phyloP scores from a whole-genome alignment of 2,329 filamentous ascomycete genomes.

The Cordyceps cateniannulata region DNA sequence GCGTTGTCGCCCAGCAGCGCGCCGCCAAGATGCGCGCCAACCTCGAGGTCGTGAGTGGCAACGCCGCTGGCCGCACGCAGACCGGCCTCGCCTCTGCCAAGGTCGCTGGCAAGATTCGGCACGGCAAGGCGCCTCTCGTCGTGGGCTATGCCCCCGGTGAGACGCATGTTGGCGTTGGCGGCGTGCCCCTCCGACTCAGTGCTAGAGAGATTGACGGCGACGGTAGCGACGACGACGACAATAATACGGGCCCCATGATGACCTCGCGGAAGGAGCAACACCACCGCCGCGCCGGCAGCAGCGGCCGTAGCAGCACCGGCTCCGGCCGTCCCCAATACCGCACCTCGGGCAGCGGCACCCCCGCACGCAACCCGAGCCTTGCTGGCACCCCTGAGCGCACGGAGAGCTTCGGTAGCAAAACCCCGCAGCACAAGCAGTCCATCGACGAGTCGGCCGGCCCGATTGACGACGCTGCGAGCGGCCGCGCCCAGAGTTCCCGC shows the following conservation, averaged over 20 bases:
- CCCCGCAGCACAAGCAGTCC: slow-evolving; percentile 21
- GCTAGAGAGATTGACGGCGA: slow-evolving; percentile 93
- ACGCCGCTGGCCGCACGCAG: slow-evolving; percentile 44
- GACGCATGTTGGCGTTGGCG: slow-evolving; percentile 67
- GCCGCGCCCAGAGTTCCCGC: slow-evolving; percentile 42
- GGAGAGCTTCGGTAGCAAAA: slow-evolving; percentile 41
- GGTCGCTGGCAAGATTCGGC: slow-evolving; percentile 80
- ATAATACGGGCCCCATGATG: slow-evolving; percentile 32
- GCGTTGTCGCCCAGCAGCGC: slow-evolving; percentile 73
- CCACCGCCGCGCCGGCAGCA: slow-evolving; percentile 68
- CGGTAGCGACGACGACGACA: slow-evolving; percentile 70
- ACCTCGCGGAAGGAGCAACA: slow-evolving; percentile 37
- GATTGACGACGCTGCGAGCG: slow-evolving; percentile 38
- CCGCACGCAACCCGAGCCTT: slow-evolving; percentile 42
- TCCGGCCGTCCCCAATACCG: slow-evolving; percentile 47
- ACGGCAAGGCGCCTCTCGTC: slow-evolving; percentile 71
- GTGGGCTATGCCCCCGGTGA: slow-evolving; percentile 71
- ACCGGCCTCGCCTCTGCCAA: slow-evolving; percentile 57
- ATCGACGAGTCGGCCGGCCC: slow-evolving; percentile 22
- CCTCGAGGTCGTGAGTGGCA: slow-evolving; percentile 69
- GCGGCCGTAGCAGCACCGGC: slow-evolving; percentile 62
- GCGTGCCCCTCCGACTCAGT: slow-evolving; percentile 84
- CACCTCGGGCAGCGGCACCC: slow-evolving; percentile 38
- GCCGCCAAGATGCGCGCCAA: slow-evolving; percentile 82
- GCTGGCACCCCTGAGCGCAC: slow-evolving; percentile 49